These are phyloP conservation scores for Aspergillus sp. DNA, from an alignment of 2,329 filamentous ascomycete genomes.

Conservation along the genomic window DNA sequence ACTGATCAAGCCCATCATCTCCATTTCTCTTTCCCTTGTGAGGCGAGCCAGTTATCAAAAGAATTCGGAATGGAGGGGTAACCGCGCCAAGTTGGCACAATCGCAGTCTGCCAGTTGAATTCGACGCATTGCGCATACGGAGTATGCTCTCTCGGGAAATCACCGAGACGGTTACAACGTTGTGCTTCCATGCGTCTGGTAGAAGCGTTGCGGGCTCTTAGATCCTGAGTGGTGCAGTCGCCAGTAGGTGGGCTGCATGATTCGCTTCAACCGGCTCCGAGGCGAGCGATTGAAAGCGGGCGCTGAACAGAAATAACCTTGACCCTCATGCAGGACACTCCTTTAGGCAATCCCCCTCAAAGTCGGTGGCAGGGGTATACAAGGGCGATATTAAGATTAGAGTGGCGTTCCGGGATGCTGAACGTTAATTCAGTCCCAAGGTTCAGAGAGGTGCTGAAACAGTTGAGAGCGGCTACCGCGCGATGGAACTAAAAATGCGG, in stretches of 20 bases:
- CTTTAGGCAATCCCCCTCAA: slow-evolving; percentile 14
- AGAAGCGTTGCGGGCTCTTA: not conserved
- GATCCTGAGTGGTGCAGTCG: not conserved
- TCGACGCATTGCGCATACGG: not conserved
- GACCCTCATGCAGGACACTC: slow-evolving; percentile 11
- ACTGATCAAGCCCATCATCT: not conserved
- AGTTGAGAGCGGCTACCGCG: slow-evolving; percentile 16
- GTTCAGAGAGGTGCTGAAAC: slow-evolving; percentile 12
- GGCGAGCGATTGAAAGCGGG: not conserved
- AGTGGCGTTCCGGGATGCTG: slow-evolving; percentile 1
- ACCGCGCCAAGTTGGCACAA: not conserved
- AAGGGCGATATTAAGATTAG: not conserved
- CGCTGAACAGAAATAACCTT: slow-evolving; percentile 10
- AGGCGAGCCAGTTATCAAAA: not conserved
- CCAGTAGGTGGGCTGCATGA: not conserved
- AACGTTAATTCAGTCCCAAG: slow-evolving; percentile 9
- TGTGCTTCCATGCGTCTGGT: slow-evolving; percentile 10
- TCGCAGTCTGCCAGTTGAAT: slow-evolving; percentile 3
- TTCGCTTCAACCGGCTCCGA: slow-evolving; percentile 9
- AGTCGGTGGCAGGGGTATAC: not conserved
- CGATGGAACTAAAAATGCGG: slow-evolving; percentile 2
- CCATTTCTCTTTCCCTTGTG: not conserved
- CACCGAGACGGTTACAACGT: not conserved
- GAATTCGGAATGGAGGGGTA: not conserved
- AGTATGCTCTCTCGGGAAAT: not conserved